Percentiles rank a stretch among this genome's conserved stretches.
These are phyloP conservation scores for Ocimum tenuiflorum DNA, from an alignment of 257 asterid species.

Conservation along the genomic window DNA sequence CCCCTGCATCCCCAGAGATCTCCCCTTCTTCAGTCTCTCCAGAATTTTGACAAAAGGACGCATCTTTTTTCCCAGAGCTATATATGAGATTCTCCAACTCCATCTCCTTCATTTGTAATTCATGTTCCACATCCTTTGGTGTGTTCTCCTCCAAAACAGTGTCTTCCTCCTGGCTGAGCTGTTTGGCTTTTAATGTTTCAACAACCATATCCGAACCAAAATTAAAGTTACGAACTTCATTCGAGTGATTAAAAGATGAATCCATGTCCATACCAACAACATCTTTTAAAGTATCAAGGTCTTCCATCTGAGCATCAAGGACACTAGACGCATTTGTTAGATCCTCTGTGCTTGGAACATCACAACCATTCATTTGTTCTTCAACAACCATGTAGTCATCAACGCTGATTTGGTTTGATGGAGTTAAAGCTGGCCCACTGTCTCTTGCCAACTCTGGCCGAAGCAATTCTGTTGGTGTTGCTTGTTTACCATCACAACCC, in stretches of 20 bases:
- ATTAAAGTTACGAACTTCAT: slow-evolving; percentile 39
- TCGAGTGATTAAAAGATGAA: slow-evolving; percentile 26
- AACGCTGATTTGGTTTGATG: slow-evolving; percentile 10
- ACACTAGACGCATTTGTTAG: slow-evolving; percentile 14
- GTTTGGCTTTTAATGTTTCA: slow-evolving; percentile 32
- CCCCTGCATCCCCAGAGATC: slow-evolving; percentile 48
- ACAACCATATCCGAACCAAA: slow-evolving; percentile 32
- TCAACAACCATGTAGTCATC: slow-evolving; percentile 26
- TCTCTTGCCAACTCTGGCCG: slow-evolving; percentile 5
- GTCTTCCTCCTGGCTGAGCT: slow-evolving; percentile 21
- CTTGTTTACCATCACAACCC: slow-evolving; percentile 11
- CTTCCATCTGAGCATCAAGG: slow-evolving; percentile 26
- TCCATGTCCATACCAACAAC: slow-evolving; percentile 27
- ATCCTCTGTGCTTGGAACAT: slow-evolving; percentile 20
- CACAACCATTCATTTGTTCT: slow-evolving; percentile 20
- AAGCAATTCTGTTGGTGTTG: slow-evolving; percentile 22
- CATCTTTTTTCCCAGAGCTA: slow-evolving; percentile 29
- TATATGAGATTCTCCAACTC: slow-evolving; percentile 59
- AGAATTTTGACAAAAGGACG: slow-evolving; percentile 27
- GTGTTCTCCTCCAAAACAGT: slow-evolving; percentile 23
- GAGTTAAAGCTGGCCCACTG: slow-evolving; percentile 21
- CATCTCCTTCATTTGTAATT: slow-evolving; percentile 54
- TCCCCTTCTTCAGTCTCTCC: slow-evolving; percentile 77
- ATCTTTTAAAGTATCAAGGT: slow-evolving; percentile 23
- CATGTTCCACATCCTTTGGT: slow-evolving; percentile 37